These are phyloP conservation scores for Escallonia rubra DNA, from an alignment of 129 eudicot genomes.

Conservation along the genomic window DNA sequence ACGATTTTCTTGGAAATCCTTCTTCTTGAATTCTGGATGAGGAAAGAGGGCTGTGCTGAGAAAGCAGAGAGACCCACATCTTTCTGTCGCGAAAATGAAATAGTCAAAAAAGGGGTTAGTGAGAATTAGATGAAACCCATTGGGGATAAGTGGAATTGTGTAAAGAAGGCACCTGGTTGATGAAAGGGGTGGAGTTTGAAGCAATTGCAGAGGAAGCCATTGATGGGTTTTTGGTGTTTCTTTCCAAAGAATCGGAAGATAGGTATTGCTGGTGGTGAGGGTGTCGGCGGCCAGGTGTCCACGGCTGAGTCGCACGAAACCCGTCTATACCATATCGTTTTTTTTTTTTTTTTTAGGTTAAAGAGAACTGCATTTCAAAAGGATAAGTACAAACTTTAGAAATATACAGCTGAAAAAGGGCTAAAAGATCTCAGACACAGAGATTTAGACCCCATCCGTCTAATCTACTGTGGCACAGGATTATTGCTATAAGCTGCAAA, in stretches of 20 bases:
- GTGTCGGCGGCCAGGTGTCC: no score
- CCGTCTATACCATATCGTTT: no score
- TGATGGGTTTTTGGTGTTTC: neutral
- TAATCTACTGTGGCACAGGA: no score
- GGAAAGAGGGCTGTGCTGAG: slow-evolving; percentile 28
- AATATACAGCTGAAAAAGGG: no score
- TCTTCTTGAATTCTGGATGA: slow-evolving; percentile 29
- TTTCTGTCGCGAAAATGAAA: slow-evolving; percentile 31
- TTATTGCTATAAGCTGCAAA: no score
- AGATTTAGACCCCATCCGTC: no score
- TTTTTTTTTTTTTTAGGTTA: no score
- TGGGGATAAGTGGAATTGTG: neutral
- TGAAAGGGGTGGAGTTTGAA: neutral
- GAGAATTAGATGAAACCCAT: neutral
- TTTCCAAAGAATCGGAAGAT: neutral
- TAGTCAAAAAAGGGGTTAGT: neutral
- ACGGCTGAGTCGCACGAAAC: no score
- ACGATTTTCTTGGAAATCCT: slow-evolving; percentile 32
- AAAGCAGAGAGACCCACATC: slow-evolving; percentile 61
- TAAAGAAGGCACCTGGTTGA: neutral
- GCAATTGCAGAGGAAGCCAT: slow-evolving; percentile 3
- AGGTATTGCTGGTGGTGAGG: neutral
- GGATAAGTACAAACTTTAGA: no score
- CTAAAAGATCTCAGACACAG: no score
- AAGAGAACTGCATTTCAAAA: no score